phyloP scores from a whole-genome alignment of 2,329 filamentous ascomycete genomes.

The Rhynchosporium graminicola region DNA sequence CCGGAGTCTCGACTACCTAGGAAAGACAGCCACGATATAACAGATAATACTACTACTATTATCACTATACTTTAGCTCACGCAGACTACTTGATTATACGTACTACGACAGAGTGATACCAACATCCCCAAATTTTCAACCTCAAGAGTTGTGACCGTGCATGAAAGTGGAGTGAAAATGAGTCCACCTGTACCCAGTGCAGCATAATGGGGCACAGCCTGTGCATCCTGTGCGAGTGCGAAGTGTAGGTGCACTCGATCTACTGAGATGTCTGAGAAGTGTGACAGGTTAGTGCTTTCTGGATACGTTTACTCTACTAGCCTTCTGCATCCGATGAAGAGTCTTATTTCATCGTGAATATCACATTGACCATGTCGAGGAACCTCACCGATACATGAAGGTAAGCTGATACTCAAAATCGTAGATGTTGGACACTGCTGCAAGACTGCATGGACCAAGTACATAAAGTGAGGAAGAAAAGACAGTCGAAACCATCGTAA shows the following conservation, averaged over 20 bases:
- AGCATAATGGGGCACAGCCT: constrained; percentile 4
- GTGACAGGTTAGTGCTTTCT: not conserved
- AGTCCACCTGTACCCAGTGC: not conserved
- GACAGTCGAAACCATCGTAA: constrained; percentile 53
- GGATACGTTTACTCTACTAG: too few species aligned
- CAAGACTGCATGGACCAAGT: constrained; percentile 52
- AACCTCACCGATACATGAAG: not conserved
- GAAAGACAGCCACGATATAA: too few species aligned
- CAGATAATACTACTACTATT: too few species aligned
- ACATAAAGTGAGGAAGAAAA: constrained; percentile 53
- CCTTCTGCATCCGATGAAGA: too few species aligned
- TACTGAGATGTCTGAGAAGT: not conserved
- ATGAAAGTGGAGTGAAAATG: not conserved
- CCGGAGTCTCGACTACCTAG: too few species aligned
- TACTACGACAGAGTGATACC: too few species aligned
- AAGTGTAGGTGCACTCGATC: constrained; percentile 4
- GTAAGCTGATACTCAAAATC: not conserved
- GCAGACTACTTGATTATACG: too few species aligned
- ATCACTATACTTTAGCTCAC: too few species aligned
- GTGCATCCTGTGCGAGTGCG: constrained; percentile 1
- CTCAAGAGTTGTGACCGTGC: too few species aligned
- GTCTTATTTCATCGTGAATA: not conserved
- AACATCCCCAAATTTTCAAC: not conserved
- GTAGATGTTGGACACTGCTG: constrained; percentile 37
- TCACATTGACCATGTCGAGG: not conserved